Evolutionary conservation across 129 eudicot species (phyloP).

Genomic region (Kitagawia praeruptora): DNA sequence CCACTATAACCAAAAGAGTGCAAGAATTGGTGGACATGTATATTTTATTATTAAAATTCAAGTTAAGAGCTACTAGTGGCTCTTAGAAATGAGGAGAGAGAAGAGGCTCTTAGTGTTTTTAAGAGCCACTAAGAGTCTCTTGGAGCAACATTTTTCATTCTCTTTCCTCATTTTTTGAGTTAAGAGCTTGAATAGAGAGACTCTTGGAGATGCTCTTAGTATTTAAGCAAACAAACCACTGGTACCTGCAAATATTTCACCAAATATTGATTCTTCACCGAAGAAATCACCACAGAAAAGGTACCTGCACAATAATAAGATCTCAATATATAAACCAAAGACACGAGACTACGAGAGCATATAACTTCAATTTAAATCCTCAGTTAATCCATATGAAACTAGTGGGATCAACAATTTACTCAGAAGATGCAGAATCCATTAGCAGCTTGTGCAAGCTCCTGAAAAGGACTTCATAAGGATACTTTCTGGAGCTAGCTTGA

Average conservation of each 20-base stretch:
- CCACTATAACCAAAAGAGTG: too few relatives aligned
- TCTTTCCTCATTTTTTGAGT: too few relatives aligned
- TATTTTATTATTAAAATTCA: too few relatives aligned
- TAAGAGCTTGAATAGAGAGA: too few relatives aligned
- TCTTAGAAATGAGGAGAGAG: too few relatives aligned
- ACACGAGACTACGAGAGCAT: too few relatives aligned
- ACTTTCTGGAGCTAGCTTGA: conserved; percentile 91
- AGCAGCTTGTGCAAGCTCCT: conserved; percentile 99
- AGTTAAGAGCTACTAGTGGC: too few relatives aligned
- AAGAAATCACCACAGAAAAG: conserved; percentile 93
- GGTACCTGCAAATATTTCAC: conserved; percentile 95
- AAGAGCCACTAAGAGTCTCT: too few relatives aligned
- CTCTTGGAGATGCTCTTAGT: too few relatives aligned
- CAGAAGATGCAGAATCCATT: conserved; percentile 98
- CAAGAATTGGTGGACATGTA: too few relatives aligned
- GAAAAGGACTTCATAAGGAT: conserved; percentile 98
- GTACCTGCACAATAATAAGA: conserved; percentile 42
- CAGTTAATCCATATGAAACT: not conserved
- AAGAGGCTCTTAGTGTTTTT: too few relatives aligned
- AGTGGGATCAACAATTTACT: conserved; percentile 31
- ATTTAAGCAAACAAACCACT: not conserved
- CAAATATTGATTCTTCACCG: conserved; percentile 81
- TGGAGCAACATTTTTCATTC: too few relatives aligned
- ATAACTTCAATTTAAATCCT: not conserved
- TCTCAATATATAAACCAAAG: not conserved